Conservation (phyloP, 1,284 basidiomycete species). For the Cutaneotrichosporon daszewskae region DNA sequence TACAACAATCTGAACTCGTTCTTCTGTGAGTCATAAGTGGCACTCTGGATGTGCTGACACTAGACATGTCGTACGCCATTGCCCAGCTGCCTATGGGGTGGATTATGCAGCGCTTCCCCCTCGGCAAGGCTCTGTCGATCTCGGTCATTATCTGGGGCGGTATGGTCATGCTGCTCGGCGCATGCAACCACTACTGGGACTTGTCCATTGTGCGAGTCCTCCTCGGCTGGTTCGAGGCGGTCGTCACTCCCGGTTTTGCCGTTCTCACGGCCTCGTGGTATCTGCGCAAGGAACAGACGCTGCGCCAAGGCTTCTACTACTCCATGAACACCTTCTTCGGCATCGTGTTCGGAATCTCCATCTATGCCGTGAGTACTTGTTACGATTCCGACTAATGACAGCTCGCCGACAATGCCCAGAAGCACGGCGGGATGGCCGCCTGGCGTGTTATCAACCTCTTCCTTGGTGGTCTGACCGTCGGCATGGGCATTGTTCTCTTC, state of each 20-base stretch:
- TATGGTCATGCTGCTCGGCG: conserved; percentile 22
- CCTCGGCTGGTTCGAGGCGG: conserved; percentile 28
- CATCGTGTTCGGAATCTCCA: conserved; percentile 14
- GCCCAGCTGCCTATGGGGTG: conserved; percentile 23
- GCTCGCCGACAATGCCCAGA: conserved; percentile 22
- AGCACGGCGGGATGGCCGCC: conserved; percentile 16
- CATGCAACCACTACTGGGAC: conserved; percentile 25
- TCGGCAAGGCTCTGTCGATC: conserved; percentile 20
- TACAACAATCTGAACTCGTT: conserved; percentile 19
- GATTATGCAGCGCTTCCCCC: conserved; percentile 24
- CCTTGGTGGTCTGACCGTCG: conserved; percentile 26
- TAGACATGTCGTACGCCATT: conserved; percentile 10
- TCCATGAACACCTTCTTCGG: conserved; percentile 22
- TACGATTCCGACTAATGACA: too few relatives aligned
- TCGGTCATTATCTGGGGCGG: conserved; percentile 22
- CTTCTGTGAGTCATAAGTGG: conserved; percentile 9
- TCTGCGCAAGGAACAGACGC: conserved; percentile 22
- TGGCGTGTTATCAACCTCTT: conserved; percentile 36
- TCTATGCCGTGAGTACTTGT: too few relatives aligned
- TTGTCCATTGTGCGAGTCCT: conserved; percentile 24
- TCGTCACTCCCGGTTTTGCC: conserved; percentile 31
- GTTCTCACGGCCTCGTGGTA: conserved; percentile 32
- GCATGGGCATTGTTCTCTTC: conserved; percentile 8
- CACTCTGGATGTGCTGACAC: not conserved
- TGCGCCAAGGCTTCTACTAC: conserved; percentile 23